These are phyloP conservation scores for Trichoderma endophyticum DNA, from an alignment of 2,329 filamentous ascomycete species.

Conservation along the genomic window DNA sequence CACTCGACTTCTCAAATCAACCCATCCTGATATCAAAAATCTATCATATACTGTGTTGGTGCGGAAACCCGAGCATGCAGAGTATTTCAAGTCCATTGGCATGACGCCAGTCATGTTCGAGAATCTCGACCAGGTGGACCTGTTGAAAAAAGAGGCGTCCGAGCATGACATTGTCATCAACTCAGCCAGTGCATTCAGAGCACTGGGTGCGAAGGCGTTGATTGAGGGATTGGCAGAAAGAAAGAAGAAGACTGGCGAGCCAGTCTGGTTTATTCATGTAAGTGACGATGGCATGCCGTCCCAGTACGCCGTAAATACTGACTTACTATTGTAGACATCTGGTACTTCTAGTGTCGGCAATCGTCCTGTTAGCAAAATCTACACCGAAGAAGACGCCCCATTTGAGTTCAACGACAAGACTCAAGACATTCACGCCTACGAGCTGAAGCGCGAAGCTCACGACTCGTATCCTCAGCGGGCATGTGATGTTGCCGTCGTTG, in stretches of 20 bases:
- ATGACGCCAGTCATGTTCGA: constrained; percentile 26
- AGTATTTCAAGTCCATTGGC: constrained; percentile 23
- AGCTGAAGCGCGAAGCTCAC: constrained; percentile 35
- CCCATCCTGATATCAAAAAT: constrained; percentile 21
- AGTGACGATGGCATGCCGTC: constrained; percentile 19
- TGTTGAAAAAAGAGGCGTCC: constrained; percentile 23
- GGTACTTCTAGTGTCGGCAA: constrained; percentile 45
- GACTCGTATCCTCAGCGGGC: constrained; percentile 43
- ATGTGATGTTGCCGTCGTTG: constrained; percentile 42
- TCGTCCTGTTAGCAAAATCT: constrained; percentile 34
- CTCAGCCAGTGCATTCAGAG: constrained; percentile 39
- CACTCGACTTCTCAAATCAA: constrained; percentile 23
- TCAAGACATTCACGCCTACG: constrained; percentile 42
- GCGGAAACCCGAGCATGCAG: constrained; percentile 29
- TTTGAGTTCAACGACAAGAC: constrained; percentile 40
- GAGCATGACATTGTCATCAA: constrained; percentile 41
- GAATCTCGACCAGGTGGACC: constrained; percentile 26
- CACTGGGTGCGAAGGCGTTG: constrained; percentile 37
- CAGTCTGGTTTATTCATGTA: constrained; percentile 39
- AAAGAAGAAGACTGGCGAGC: constrained; percentile 32
- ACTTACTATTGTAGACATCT: constrained; percentile 29
- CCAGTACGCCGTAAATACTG: neutral
- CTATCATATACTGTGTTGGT: constrained; percentile 26
- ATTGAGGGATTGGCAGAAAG: constrained; percentile 41
- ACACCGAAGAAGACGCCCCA: constrained; percentile 26